A percentile compares a stretch with the other conserved stretches of the same genome.
These are phyloP conservation scores for Magnusiomyces tetraspermus DNA, from an alignment of 1,139 yeast genomes.

Conservation along the genomic window DNA sequence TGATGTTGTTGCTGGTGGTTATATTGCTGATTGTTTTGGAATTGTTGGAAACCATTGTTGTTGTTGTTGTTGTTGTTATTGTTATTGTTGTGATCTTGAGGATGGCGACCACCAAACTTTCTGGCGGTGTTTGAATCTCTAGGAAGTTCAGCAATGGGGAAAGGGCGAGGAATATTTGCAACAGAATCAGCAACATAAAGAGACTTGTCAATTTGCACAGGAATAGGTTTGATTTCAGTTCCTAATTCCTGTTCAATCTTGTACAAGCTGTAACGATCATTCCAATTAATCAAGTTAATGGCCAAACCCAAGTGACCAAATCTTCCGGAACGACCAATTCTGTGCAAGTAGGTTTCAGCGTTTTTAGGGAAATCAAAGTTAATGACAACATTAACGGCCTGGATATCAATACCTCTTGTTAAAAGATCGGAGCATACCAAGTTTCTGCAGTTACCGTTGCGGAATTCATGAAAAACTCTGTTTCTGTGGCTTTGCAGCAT, in stretches of 20 bases:
- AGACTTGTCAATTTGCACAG: slow-evolving; percentile 76
- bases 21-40: slow-evolving; percentile 16
- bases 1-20: slow-evolving; percentile 20
- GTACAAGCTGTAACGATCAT: slow-evolving; percentile 86
- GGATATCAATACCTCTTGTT: slow-evolving; percentile 98
- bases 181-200: slow-evolving; percentile 81
- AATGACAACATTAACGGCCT: slow-evolving; percentile 95
- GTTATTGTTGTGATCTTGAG: slow-evolving; percentile 16
- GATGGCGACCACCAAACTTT: slow-evolving; percentile 15
- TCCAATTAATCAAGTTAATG: slow-evolving; percentile 92
- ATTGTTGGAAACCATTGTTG: slow-evolving; percentile 17
- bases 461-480: slow-evolving; percentile 95
- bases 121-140: slow-evolving; percentile 24
- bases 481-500: slow-evolving; percentile 98
- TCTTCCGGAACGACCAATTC: slow-evolving; percentile 99
- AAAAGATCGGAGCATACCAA: slow-evolving; percentile 92
- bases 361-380: slow-evolving; percentile 98
- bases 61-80: slow-evolving; percentile 16
- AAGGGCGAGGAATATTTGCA: slow-evolving; percentile 75
- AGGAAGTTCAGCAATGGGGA: slow-evolving; percentile 62
- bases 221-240: slow-evolving; percentile 94
- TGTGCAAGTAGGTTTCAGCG: slow-evolving; percentile 93
- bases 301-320: slow-evolving; percentile 98
- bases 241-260: slow-evolving; percentile 96
- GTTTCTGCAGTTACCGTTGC: slow-evolving; percentile 96